Conservation (phyloP, 148 eudicot genomes). For the Rhododendron mucronatum region DNA sequence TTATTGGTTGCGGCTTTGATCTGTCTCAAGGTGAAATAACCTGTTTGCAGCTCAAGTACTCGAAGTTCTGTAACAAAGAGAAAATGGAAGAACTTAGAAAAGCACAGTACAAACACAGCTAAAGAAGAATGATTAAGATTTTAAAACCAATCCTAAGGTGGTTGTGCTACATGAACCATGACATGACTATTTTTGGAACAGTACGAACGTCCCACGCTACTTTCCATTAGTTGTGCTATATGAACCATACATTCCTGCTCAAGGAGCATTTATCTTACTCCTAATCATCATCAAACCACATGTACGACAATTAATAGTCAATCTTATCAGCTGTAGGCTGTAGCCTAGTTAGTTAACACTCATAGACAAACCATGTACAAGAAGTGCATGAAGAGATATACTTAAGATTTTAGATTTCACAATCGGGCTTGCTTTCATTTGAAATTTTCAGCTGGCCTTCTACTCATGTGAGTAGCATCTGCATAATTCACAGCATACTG, state of each 20-base stretch:
- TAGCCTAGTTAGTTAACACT: neutral
- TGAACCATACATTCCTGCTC: neutral
- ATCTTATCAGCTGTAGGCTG: neutral
- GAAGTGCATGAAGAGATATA: neutral
- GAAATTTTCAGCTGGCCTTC: neutral
- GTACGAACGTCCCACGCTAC: neutral
- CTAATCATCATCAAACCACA: neutral
- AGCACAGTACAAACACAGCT: neutral
- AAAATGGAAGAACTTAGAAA: neutral
- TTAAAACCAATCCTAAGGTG: neutral
- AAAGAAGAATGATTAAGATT: neutral
- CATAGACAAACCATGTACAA: neutral
- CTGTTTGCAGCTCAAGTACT: constrained; percentile 35
- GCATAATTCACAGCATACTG: neutral
- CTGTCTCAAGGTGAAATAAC: constrained; percentile 35
- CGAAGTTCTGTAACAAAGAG: constrained; percentile 23
- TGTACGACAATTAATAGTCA: neutral
- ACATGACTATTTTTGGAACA: neutral
- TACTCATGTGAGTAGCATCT: neutral
- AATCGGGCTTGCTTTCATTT: neutral
- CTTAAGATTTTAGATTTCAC: neutral
- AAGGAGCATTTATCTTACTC: neutral
- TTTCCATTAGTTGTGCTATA: neutral
- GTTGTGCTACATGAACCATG: neutral
- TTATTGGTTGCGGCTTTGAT: constrained; percentile 44